Evolutionary conservation across 2,329 filamentous ascomycete species (phyloP), one percentile per base, ranked within the genome.

Genomic region (Aspergillus jensenii): DNA sequence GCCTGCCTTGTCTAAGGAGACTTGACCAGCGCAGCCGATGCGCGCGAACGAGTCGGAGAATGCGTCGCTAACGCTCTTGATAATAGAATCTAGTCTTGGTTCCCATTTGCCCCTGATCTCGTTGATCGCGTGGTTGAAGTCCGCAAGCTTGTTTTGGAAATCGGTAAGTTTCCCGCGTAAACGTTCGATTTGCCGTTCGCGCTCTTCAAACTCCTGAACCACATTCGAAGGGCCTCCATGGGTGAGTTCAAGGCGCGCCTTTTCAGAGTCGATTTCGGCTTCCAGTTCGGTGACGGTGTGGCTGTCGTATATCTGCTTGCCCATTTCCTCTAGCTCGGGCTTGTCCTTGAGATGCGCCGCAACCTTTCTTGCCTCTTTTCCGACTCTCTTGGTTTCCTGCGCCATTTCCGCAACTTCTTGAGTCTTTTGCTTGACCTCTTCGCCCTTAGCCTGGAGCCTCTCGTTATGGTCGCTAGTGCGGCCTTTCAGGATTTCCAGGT

Each of bases 21-120:
- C 92, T 74, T 98, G 90, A 37, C 95, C 95, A 5, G 93, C 93
- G 73, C 95, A 98, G 64, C 88, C 91, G 70, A 99, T 98, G 72
- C 93, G 89, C 68, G 91, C 86, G 73, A 99, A 98, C 68, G 96
- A 98, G 73, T 93, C 89, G 6, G 89, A 87, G 74, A 99, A 99
- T 0, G 93, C 93, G 49, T 91, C 86, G 71, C 91, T 96, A 76
- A 99, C 97, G 69, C 87, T 87, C 19, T 79, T 79, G 41, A 97
- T 83, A 3, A 99, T 82, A 21, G 79, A 81, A 65, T 98, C 93
- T 2, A 99, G 82, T 66, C 84, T 78, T 1, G 92, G 92, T 74
- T 98, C 95, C 90, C 92, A 99, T 62, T 84, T 80, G 15, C 79
- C 79, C 66, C 88, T 87, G 55, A 96, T 76, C 39, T 86, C 81